A percentile compares a stretch with the other conserved stretches of the same genome.
These are phyloP conservation scores for Suhomyces anneliseae DNA, from an alignment of 1,139 yeast species.

Conservation along the genomic window DNA sequence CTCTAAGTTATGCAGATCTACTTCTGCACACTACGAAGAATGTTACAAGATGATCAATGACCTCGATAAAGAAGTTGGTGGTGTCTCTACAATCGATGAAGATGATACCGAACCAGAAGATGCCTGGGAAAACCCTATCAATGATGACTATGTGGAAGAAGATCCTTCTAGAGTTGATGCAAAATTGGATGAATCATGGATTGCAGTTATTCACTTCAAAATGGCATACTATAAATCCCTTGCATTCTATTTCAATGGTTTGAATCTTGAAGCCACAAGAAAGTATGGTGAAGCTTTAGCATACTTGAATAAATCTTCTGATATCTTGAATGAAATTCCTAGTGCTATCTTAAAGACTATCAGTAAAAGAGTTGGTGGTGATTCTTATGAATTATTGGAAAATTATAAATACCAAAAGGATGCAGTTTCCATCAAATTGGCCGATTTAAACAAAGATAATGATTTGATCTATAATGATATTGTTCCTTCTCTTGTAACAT, in stretches of 20 bases:
- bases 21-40: slow-evolving; percentile 55
- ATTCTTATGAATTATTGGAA: slow-evolving; percentile 41
- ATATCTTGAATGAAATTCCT: slow-evolving; percentile 31
- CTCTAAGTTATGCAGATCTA: slow-evolving; percentile 67
- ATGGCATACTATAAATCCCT: slow-evolving; percentile 43
- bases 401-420: slow-evolving; percentile 47
- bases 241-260: slow-evolving; percentile 54
- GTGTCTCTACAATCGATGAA: slow-evolving; percentile 14
- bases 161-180: slow-evolving; percentile 46
- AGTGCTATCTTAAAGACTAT: slow-evolving; percentile 26
- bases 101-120: slow-evolving; percentile 11
- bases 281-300: slow-evolving; percentile 82
- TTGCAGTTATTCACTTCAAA: slow-evolving; percentile 45
- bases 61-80: slow-evolving; percentile 22
- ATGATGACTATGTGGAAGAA: slow-evolving; percentile 22
- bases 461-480: slow-evolving; percentile 84
- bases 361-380: slow-evolving; percentile 21
- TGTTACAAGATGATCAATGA: slow-evolving; percentile 41
- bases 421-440: slow-evolving; percentile 44
- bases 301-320: slow-evolving; percentile 55
- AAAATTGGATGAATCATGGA: slow-evolving; percentile 50
- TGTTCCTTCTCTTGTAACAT: slow-evolving; percentile 59
- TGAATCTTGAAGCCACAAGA: slow-evolving; percentile 45
- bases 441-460: slow-evolving; percentile 70
- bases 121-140: slow-evolving; percentile 8